Conservation (phyloP, 257 asterid genomes). For the Anisodus tanguticus region DNA sequence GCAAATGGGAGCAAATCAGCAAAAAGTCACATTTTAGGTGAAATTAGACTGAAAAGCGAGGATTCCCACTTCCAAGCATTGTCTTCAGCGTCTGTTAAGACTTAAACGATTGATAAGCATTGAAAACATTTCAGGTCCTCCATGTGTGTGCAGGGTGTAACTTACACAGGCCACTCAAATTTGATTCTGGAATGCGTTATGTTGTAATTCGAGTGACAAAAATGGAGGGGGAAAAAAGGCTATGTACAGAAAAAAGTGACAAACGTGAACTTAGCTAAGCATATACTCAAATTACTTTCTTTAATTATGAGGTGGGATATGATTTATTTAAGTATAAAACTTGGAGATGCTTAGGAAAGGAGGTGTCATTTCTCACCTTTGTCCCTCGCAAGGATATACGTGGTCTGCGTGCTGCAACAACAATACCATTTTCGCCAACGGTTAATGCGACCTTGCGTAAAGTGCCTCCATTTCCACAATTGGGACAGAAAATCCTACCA, state of each 20-base stretch:
- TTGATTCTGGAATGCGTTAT: slow-evolving; percentile 1
- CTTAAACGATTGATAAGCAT: not conserved
- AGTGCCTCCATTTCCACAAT: slow-evolving; percentile 98
- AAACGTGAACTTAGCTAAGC: not conserved
- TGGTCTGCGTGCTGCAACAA: slow-evolving; percentile 79
- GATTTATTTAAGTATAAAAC: not conserved
- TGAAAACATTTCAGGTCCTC: not conserved
- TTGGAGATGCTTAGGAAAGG: not conserved
- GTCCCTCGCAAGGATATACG: slow-evolving; percentile 94
- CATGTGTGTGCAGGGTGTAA: not conserved
- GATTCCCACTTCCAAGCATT: not conserved
- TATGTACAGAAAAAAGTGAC: not conserved
- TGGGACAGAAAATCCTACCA: slow-evolving; percentile 87
- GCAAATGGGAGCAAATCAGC: slow-evolving; percentile 35
- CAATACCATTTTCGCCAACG: slow-evolving; percentile 85
- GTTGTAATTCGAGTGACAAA: not conserved
- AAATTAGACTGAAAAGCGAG: not conserved
- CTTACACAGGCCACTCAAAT: not conserved
- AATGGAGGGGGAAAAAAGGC: not conserved
- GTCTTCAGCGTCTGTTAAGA: not conserved
- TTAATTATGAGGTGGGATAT: not conserved
- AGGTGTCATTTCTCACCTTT: slow-evolving; percentile 53
- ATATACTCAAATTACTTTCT: not conserved
- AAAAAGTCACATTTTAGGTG: not conserved
- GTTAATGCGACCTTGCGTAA: slow-evolving; percentile 93